Percentiles rank a stretch among this genome's conserved stretches.
Conservation (phyloP, 2,329 filamentous ascomycete genomes). For the Colletotrichum orchidophilum region DNA sequence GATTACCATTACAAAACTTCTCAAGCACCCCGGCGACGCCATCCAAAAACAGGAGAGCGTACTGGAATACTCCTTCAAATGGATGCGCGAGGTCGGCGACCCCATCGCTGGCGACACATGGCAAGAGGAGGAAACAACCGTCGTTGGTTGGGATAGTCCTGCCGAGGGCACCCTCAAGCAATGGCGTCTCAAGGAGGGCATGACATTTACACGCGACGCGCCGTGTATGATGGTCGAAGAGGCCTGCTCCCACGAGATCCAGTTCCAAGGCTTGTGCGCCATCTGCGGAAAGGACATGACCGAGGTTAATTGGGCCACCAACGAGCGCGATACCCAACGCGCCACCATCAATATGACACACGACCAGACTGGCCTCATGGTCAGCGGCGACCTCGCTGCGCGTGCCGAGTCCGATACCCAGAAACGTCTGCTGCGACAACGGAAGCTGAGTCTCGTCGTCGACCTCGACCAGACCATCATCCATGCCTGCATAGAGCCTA, state of each 20-base stretch:
- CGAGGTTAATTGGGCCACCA: conserved; percentile 84
- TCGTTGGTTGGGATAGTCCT: conserved; percentile 82
- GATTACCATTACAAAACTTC: conserved; percentile 87
- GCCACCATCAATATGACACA: conserved; percentile 96
- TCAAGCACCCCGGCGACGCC: conserved; percentile 78
- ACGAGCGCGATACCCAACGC: conserved; percentile 80
- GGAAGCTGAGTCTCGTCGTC: conserved; percentile 92
- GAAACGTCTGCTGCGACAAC: conserved; percentile 78
- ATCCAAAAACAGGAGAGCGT: conserved; percentile 81
- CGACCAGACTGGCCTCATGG: conserved; percentile 85
- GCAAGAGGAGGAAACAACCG: conserved; percentile 74
- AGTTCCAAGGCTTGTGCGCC: conserved; percentile 90
- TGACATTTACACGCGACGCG: conserved; percentile 68
- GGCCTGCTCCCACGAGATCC: conserved; percentile 88
- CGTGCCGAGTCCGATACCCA: conserved; percentile 88
- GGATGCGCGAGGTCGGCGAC: conserved; percentile 80
- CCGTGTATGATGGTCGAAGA: conserved; percentile 83
- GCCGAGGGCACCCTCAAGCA: conserved; percentile 80
- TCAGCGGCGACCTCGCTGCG: conserved; percentile 83
- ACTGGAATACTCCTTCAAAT: conserved; percentile 88
- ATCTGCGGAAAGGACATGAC: conserved; percentile 98
- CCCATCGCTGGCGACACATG: conserved; percentile 66
- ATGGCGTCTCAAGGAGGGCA: conserved; percentile 79
- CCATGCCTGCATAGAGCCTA: conserved; percentile 96
- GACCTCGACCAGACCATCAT: conserved; percentile 99